phyloP scores from a whole-genome alignment of 257 asterid genomes.

The Voacanga thouarsii region DNA sequence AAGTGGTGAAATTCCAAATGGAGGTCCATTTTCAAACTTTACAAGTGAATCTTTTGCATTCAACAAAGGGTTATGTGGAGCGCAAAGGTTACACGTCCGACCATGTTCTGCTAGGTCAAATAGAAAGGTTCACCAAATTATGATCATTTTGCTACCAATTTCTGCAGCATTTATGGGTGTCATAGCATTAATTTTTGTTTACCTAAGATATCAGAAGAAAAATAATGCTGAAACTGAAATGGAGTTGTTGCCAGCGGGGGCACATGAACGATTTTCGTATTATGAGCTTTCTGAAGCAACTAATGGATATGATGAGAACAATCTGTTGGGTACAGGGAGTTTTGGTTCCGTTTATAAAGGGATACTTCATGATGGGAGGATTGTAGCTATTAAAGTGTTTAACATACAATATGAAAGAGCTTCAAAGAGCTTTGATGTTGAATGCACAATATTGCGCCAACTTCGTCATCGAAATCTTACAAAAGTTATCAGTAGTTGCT shows the following conservation, averaged over 20 bases:
- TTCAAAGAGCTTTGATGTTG: neutral
- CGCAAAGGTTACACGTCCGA: conserved; percentile 6
- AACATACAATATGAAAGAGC: conserved; percentile 23
- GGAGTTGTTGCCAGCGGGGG: neutral
- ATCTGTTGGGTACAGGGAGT: conserved; percentile 13
- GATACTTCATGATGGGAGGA: conserved; percentile 2
- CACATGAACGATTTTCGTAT: conserved; percentile 11
- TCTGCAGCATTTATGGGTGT: neutral
- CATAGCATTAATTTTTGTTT: neutral
- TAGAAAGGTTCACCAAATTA: conserved; percentile 3
- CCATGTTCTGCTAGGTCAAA: conserved; percentile 12
- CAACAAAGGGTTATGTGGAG: conserved; percentile 28
- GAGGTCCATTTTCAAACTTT: conserved; percentile 25
- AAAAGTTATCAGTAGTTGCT: conserved; percentile 30
- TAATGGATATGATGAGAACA: conserved; percentile 8
- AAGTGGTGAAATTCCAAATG: conserved; percentile 26
- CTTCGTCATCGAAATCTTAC: conserved; percentile 38
- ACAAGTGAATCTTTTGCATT: conserved; percentile 13
- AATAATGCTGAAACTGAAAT: neutral
- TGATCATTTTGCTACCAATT: neutral
- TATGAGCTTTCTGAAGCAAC: conserved; percentile 9
- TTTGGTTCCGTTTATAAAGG: conserved; percentile 30
- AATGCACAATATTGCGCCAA: conserved; percentile 3
- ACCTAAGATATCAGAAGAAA: conserved; percentile 11
- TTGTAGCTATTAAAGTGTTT: conserved; percentile 33